Evolutionary conservation across 805 yeast genomes (phyloP).

Genomic region (Candida ipomoeae): DNA sequence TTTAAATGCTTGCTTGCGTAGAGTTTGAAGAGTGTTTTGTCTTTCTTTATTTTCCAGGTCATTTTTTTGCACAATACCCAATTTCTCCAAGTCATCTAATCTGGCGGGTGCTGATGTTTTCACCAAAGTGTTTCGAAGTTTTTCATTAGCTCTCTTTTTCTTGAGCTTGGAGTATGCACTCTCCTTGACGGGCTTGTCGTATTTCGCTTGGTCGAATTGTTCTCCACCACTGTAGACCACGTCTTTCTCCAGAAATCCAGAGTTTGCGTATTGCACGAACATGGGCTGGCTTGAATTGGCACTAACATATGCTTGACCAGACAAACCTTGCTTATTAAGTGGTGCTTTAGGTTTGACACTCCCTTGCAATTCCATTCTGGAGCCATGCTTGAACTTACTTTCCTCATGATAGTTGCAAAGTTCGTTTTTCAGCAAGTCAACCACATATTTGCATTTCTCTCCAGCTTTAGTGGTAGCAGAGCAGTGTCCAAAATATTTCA

Average conservation of each 20-base stretch:
- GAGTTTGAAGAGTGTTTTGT: slow-evolving; percentile 8
- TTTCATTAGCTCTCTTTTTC: slow-evolving; percentile 16
- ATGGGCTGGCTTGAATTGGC: slow-evolving; percentile 21
- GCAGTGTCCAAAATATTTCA: slow-evolving; percentile 68
- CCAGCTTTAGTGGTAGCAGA: slow-evolving; percentile 40
- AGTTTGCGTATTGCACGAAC: slow-evolving; percentile 17
- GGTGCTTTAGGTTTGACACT: slow-evolving; percentile 56
- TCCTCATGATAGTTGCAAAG: slow-evolving; percentile 76
- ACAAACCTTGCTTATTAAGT: slow-evolving; percentile 30
- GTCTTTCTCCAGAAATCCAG: slow-evolving; percentile 16
- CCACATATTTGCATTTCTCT: slow-evolving; percentile 57
- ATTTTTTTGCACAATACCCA: slow-evolving; percentile 18
- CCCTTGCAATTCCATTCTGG: slow-evolving; percentile 72
- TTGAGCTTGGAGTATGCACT: slow-evolving; percentile 16
- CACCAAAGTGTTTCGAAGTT: slow-evolving; percentile 12
- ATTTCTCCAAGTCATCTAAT: slow-evolving; percentile 13
- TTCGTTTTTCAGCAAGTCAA: slow-evolving; percentile 49
- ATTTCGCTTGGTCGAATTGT: slow-evolving; percentile 17
- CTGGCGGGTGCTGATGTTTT: slow-evolving; percentile 11
- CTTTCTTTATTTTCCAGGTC: slow-evolving; percentile 16
- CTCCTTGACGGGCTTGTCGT: slow-evolving; percentile 17
- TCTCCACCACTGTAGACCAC: slow-evolving; percentile 16
- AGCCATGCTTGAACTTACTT: slow-evolving; percentile 45
- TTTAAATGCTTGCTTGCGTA: slow-evolving; percentile 35
- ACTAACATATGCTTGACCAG: slow-evolving; percentile 17